phyloP scores from a whole-genome alignment of 2,329 filamentous ascomycete species.

The Epichloe festucae region DNA sequence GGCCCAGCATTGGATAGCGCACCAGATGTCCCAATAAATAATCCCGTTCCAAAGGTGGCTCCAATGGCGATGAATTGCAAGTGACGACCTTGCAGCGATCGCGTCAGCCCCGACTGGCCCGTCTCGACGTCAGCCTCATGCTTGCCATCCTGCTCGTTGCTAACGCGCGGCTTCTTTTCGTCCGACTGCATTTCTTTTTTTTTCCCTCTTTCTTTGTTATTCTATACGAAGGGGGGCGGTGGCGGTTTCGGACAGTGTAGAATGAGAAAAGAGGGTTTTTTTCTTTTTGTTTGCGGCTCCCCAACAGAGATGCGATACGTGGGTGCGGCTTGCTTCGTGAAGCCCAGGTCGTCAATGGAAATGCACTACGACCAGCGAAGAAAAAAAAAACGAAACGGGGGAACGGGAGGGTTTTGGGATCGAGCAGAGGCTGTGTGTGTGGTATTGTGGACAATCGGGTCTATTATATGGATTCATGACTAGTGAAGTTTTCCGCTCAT shows the following conservation, averaged over 20 bases:
- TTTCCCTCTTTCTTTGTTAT: neutral
- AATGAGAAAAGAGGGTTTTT: no score
- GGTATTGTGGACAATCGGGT: neutral
- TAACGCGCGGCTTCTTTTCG: constrained; percentile 4
- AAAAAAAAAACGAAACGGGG: no score
- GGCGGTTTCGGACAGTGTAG: no score
- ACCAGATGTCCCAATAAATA: constrained; percentile 55
- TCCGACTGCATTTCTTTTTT: constrained; percentile 1
- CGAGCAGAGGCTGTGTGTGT: no score
- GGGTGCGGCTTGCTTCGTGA: no score
- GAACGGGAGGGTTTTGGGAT: no score
- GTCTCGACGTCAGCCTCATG: constrained; percentile 18
- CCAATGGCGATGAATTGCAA: constrained; percentile 39
- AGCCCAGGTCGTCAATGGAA: no score
- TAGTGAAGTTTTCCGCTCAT: neutral
- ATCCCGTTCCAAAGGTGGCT: constrained; percentile 58
- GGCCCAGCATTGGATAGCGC: constrained; percentile 52
- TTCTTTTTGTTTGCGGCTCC: no score
- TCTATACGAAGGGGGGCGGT: no score
- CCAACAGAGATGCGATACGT: no score
- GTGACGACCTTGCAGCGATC: constrained; percentile 26
- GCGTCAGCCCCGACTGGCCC: constrained; percentile 22
- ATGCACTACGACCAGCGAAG: no score
- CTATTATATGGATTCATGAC: neutral
- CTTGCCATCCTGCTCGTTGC: constrained; percentile 1